These are phyloP conservation scores for Aspergillus avenaceus DNA, from an alignment of 495 filamentous ascomycete genomes.

Conservation along the genomic window DNA sequence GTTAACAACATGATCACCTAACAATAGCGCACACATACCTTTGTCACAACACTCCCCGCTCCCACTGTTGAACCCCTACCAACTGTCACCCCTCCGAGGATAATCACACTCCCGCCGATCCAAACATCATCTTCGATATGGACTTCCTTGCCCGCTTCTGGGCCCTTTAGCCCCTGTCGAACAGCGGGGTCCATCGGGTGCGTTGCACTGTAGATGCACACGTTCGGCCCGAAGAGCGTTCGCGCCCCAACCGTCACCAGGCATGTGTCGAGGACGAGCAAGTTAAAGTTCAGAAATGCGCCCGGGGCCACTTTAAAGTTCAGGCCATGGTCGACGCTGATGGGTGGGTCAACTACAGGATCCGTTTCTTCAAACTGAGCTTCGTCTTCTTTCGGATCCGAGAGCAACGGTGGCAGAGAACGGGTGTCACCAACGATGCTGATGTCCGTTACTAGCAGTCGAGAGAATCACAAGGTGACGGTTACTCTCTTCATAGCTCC, in stretches of 20 bases:
- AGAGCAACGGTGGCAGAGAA: slow-evolving; percentile 52
- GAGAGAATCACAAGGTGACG: slow-evolving; percentile 1
- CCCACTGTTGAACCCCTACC: slow-evolving; percentile 69
- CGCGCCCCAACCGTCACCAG: slow-evolving; percentile 68
- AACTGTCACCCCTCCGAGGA: slow-evolving; percentile 67
- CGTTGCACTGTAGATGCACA: slow-evolving; percentile 61
- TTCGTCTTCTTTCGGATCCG: slow-evolving; percentile 53
- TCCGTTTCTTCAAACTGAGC: slow-evolving; percentile 50
- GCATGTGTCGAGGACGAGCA: slow-evolving; percentile 72
- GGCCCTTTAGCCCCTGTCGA: slow-evolving; percentile 64
- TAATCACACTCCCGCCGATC: slow-evolving; percentile 70
- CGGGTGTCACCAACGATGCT: slow-evolving; percentile 56
- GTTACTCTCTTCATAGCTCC: slow-evolving; percentile 69
- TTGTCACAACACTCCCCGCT: slow-evolving; percentile 79
- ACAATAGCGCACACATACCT: slow-evolving; percentile 44
- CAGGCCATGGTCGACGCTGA: slow-evolving; percentile 70
- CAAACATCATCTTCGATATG: slow-evolving; percentile 79
- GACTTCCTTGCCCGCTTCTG: slow-evolving; percentile 71
- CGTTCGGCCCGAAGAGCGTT: slow-evolving; percentile 74
- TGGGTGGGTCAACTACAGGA: slow-evolving; percentile 62
- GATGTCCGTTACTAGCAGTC: background rate
- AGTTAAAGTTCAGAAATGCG: slow-evolving; percentile 72
- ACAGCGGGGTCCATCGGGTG: slow-evolving; percentile 70
- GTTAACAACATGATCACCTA: background rate
- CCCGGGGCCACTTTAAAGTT: slow-evolving; percentile 62